phyloP scores from a whole-genome alignment of 257 asterid species.

The Solanum pimpinellifolium region DNA sequence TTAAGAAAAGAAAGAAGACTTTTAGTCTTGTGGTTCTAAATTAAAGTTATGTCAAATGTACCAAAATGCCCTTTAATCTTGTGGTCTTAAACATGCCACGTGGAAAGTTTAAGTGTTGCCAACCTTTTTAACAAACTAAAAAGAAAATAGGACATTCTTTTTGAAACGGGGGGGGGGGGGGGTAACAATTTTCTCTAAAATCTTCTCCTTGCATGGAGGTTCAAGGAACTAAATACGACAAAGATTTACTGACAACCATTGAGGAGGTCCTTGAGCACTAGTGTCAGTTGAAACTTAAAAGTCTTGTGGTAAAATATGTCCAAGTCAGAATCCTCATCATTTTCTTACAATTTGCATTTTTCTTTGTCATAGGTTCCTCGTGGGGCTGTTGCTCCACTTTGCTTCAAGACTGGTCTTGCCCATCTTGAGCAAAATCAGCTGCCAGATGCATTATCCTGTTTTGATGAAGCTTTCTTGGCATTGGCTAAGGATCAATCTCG shows the following conservation, averaged over 20 bases:
- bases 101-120: no score
- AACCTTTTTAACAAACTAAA: no score
- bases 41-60: no score
- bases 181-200: background rate
- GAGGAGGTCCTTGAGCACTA: background rate
- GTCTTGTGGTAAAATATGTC: background rate
- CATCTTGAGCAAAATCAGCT: slow-evolving; percentile 99
- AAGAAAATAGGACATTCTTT: no score
- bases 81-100: no score
- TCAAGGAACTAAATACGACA: background rate
- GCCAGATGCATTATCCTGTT: slow-evolving; percentile 96
- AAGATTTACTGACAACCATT: background rate
- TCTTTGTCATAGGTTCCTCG: slow-evolving; percentile 73
- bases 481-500: slow-evolving; percentile 99
- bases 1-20: no score
- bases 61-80: no score
- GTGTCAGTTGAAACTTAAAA: background rate
- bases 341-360: background rate
- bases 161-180: no score
- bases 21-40: no score
- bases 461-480: slow-evolving; percentile 94
- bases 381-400: slow-evolving; percentile 89
- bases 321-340: background rate
- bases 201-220: background rate
- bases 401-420: slow-evolving; percentile 92